Percentiles rank a stretch among this genome's conserved stretches.
Conservation (phyloP, 1,284 basidiomycete genomes). For the Xerocomus nothofagi region DNA sequence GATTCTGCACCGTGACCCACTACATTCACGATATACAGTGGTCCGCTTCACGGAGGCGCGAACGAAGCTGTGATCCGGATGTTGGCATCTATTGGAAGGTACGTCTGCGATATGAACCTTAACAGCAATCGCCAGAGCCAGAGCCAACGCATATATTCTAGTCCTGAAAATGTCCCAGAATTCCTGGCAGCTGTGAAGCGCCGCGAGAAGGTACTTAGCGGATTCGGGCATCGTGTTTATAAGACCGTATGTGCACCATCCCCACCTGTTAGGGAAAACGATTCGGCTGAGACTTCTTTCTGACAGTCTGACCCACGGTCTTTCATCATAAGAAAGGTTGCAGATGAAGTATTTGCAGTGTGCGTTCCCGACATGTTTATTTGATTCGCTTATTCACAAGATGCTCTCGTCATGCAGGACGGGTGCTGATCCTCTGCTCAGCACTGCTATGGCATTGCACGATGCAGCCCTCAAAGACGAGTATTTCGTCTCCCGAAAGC, state of each 20-base stretch:
- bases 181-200: constrained; percentile 84
- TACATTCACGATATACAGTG: constrained; percentile 43
- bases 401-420: constrained; percentile 47
- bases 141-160: constrained; percentile 28
- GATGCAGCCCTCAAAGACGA: constrained; percentile 87
- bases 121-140: background rate
- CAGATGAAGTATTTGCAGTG: constrained; percentile 86
- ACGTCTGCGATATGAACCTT: constrained; percentile 21
- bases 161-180: constrained; percentile 79
- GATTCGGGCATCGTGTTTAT: constrained; percentile 85
- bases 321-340: constrained; percentile 84
- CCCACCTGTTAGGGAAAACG: background rate
- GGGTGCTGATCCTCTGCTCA: constrained; percentile 77
- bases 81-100: constrained; percentile 84
- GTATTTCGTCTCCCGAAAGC: constrained; percentile 74
- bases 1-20: background rate
- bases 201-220: constrained; percentile 82
- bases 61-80: constrained; percentile 90
- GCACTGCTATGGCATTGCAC: constrained; percentile 85
- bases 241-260: constrained; percentile 61
- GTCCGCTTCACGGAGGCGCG: constrained; percentile 82
- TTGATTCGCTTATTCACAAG: background rate
- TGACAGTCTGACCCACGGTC: constrained; percentile 82
- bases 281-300: constrained; percentile 2
- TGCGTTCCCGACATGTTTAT: constrained; percentile 31